A percentile compares a stretch with the other conserved stretches of the same genome.
Conservation (phyloP, 169 alveolate species). For the Theileria luwenshuni region DNA sequence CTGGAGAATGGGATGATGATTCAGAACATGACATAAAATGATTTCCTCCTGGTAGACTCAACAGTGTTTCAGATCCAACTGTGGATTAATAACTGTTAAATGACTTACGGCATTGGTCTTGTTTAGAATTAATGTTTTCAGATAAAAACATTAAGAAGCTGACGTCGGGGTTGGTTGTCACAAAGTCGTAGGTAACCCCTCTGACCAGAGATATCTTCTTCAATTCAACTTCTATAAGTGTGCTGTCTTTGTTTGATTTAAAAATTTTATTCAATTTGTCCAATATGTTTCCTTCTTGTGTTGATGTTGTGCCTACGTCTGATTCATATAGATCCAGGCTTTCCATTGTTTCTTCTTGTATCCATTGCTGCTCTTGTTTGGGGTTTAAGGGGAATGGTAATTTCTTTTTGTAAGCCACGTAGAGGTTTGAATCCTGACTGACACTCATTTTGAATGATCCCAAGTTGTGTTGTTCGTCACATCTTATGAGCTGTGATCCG, state of each 20-base stretch:
- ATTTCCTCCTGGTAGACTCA: constrained; percentile 58
- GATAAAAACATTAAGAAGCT: constrained; percentile 53
- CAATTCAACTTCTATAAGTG: neutral
- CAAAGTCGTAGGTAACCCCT: constrained; percentile 40
- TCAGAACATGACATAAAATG: constrained; percentile 39
- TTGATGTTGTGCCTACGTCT: constrained; percentile 5
- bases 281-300: constrained; percentile 20
- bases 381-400: constrained; percentile 57
- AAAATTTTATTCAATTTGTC: constrained; percentile 23
- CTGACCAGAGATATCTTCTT: constrained; percentile 29
- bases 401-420: constrained; percentile 64
- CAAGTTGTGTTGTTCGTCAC: constrained; percentile 46
- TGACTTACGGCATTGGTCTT: constrained; percentile 35
- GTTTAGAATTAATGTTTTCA: constrained; percentile 16
- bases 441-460: constrained; percentile 53
- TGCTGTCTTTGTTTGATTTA: constrained; percentile 18
- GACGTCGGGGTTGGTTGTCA: constrained; percentile 32
- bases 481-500: constrained; percentile 67
- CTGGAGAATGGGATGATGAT: constrained; percentile 45
- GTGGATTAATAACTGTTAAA: neutral
- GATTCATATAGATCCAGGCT: constrained; percentile 17
- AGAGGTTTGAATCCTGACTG: constrained; percentile 68
- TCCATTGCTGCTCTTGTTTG: constrained; percentile 56
- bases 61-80: constrained; percentile 41
- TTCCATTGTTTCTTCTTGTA: constrained; percentile 49